phyloP scores from a whole-genome alignment of 805 yeast genomes.

The Myxozyma melibiosi region DNA sequence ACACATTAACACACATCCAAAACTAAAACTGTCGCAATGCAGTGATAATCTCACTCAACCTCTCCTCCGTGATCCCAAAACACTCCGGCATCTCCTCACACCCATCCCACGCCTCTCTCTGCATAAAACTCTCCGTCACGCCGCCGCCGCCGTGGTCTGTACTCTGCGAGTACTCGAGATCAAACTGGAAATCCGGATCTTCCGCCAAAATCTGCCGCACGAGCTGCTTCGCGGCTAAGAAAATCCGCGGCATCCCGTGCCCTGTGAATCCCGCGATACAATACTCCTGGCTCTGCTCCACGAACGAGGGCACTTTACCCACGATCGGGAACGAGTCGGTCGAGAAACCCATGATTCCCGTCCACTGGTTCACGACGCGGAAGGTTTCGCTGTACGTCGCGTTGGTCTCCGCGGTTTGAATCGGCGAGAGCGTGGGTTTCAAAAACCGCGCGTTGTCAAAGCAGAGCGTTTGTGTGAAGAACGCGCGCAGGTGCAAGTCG shows the following conservation, averaged over 20 bases:
- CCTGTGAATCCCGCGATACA: slow-evolving; percentile 55
- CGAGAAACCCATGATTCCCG: slow-evolving; percentile 54
- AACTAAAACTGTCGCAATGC: too few species aligned
- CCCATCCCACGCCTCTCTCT: neutral
- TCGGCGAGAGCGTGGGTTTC: slow-evolving; percentile 36
- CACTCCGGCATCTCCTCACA: neutral
- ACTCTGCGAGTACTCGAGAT: neutral
- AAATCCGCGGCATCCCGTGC: slow-evolving; percentile 56
- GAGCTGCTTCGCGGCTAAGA: slow-evolving; percentile 47
- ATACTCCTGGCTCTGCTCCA: slow-evolving; percentile 41
- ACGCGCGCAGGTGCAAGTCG: slow-evolving; percentile 36
- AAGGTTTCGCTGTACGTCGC: slow-evolving; percentile 3
- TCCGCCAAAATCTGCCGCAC: slow-evolving; percentile 32
- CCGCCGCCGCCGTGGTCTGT: neutral
- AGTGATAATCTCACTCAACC: neutral
- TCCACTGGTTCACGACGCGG: slow-evolving; percentile 43
- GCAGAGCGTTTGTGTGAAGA: slow-evolving; percentile 25
- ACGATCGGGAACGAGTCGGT: slow-evolving; percentile 49
- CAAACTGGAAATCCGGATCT: slow-evolving; percentile 23
- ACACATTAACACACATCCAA: too few species aligned
- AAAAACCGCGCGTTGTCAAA: slow-evolving; percentile 42
- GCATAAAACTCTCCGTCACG: neutral
- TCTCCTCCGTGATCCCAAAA: neutral
- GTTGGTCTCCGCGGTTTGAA: neutral
- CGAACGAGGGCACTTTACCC: slow-evolving; percentile 43